Evolutionary conservation across 1,284 basidiomycete genomes (phyloP).

Genomic region (Xanthoconium separans): DNA sequence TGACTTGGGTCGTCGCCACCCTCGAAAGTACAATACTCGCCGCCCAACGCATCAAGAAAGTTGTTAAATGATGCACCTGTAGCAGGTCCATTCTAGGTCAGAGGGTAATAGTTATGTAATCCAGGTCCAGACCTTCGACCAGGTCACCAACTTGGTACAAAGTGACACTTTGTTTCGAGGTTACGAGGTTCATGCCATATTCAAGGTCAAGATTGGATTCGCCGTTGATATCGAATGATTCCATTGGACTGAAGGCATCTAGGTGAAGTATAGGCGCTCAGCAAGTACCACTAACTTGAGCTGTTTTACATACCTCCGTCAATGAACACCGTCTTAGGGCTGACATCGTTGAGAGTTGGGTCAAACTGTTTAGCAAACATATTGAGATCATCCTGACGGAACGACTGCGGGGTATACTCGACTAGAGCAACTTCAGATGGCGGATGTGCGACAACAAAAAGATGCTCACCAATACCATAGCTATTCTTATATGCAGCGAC

Average conservation of each 20-base stretch:
- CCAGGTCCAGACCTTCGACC: slow-evolving; percentile 34
- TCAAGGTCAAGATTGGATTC: slow-evolving; percentile 58
- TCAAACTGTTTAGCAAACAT: slow-evolving; percentile 42
- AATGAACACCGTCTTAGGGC: slow-evolving; percentile 39
- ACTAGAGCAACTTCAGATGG: slow-evolving; percentile 30
- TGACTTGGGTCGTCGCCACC: slow-evolving; percentile 55
- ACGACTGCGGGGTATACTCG: slow-evolving; percentile 52
- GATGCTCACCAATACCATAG: slow-evolving; percentile 46
- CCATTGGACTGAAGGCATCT: too few species aligned
- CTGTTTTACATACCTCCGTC: slow-evolving; percentile 42
- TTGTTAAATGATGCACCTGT: slow-evolving; percentile 47
- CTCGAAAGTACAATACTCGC: slow-evolving; percentile 56
- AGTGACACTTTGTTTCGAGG: slow-evolving; percentile 38
- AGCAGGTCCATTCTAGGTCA: background rate
- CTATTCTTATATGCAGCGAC: slow-evolving; percentile 42
- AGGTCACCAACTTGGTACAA: slow-evolving; percentile 51
- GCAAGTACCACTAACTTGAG: background rate
- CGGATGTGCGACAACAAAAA: background rate
- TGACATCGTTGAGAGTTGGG: slow-evolving; percentile 32
- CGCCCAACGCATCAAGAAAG: slow-evolving; percentile 48
- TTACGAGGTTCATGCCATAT: slow-evolving; percentile 48
- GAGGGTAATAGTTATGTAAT: background rate
- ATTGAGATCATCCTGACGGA: slow-evolving; percentile 43
- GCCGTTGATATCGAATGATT: slow-evolving; percentile 43
- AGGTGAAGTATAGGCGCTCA: slow-evolving; percentile 11